These are phyloP conservation scores for Pseudogymnoascus destructans DNA, from an alignment of 2,329 filamentous ascomycete species.

Conservation along the genomic window DNA sequence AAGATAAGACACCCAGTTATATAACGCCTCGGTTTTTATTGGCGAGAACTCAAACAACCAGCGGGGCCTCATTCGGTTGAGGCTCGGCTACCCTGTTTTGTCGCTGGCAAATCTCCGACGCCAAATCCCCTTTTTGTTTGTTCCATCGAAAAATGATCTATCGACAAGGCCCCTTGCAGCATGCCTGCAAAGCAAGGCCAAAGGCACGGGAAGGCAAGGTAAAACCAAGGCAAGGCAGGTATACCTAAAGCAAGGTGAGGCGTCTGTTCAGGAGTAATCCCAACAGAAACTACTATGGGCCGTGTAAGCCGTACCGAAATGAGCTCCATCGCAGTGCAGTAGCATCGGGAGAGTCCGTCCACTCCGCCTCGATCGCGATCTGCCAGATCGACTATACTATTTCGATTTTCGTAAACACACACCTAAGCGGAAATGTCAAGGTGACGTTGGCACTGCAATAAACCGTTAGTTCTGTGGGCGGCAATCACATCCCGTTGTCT, in stretches of 20 bases:
- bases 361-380: background rate
- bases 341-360: background rate
- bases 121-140: background rate
- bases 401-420: background rate
- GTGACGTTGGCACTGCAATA: background rate
- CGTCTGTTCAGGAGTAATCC: background rate
- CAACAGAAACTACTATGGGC: background rate
- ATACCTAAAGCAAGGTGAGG: background rate
- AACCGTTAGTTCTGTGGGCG: constrained; percentile 2
- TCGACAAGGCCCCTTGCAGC: background rate
- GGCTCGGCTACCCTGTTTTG: constrained; percentile 1
- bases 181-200: background rate
- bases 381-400: background rate
- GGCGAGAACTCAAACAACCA: background rate
- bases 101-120: background rate
- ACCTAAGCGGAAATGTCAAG: background rate
- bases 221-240: background rate
- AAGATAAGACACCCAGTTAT: background rate
- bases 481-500: constrained; percentile 2
- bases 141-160: background rate
- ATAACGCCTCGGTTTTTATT: background rate
- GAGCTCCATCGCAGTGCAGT: background rate
- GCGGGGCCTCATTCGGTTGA: background rate
- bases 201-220: background rate
- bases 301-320: background rate